Evolutionary conservation across 129 eudicot genomes (phyloP).

Genomic region (Artemisia tridentata): DNA sequence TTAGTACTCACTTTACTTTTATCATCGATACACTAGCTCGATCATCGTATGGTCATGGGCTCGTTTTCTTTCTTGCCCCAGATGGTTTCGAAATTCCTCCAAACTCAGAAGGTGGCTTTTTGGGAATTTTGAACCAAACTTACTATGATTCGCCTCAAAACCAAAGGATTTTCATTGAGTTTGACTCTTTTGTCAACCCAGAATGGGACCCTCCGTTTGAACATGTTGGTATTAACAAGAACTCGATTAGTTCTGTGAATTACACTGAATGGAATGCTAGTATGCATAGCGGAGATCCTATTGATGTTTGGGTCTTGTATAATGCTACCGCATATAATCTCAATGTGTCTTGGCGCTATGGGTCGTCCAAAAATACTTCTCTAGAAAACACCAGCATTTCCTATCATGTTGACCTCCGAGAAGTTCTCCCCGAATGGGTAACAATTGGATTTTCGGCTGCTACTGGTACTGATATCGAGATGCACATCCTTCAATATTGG

Average conservation of each 20-base stretch:
- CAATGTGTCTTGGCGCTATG: slow-evolving; percentile 39
- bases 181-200: slow-evolving; percentile 40
- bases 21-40: slow-evolving; percentile 30
- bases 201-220: slow-evolving; percentile 41
- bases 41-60: slow-evolving; percentile 38
- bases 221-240: slow-evolving; percentile 51
- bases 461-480: slow-evolving; percentile 39
- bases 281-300: slow-evolving; percentile 33
- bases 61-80: slow-evolving; percentile 56
- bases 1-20: slow-evolving; percentile 42
- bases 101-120: slow-evolving; percentile 51
- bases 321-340: slow-evolving; percentile 43
- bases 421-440: slow-evolving; percentile 42
- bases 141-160: slow-evolving; percentile 22
- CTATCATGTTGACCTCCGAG: slow-evolving; percentile 33
- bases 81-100: slow-evolving; percentile 39
- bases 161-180: slow-evolving; percentile 45
- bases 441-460: slow-evolving; percentile 47
- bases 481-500: slow-evolving; percentile 39
- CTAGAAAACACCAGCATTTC: slow-evolving; percentile 33
- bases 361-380: slow-evolving; percentile 21
- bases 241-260: slow-evolving; percentile 33
- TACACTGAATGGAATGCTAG: slow-evolving; percentile 40
- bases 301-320: slow-evolving; percentile 40
- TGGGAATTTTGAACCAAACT: slow-evolving; percentile 44